A percentile compares a stretch with the other conserved stretches of the same genome.
Conservation (phyloP, 73 alveolate genomes). For the Paramecium caudatum region DNA sequence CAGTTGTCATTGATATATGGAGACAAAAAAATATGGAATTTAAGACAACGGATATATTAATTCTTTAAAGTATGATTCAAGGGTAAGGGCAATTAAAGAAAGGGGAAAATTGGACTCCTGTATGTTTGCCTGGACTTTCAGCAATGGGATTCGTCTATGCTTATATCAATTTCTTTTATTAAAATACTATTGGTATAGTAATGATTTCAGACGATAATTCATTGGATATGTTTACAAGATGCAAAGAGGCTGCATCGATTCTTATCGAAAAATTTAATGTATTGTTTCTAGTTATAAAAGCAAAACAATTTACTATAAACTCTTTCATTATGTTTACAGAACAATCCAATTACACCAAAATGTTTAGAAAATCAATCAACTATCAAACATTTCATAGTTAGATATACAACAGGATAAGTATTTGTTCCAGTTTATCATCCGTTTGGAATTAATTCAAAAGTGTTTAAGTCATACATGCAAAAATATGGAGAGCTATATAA, state of each 20-base stretch:
- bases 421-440: not conserved
- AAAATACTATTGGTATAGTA: constrained; percentile 80
- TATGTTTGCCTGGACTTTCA: constrained; percentile 89
- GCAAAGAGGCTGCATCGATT: constrained; percentile 57
- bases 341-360: constrained; percentile 7
- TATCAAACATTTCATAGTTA: constrained; percentile 53
- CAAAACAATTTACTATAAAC: not conserved
- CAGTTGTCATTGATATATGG: constrained; percentile 82
- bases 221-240: constrained; percentile 57
- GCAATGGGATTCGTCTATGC: constrained; percentile 86
- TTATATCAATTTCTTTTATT: constrained; percentile 79
- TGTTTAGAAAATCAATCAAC: constrained; percentile 10
- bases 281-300: too few species aligned
- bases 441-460: not conserved
- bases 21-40: constrained; percentile 80
- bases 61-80: constrained; percentile 79
- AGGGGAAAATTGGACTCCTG: constrained; percentile 87
- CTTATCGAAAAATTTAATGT: not conserved
- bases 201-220: constrained; percentile 79
- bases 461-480: not conserved
- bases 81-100: constrained; percentile 78
- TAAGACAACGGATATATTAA: constrained; percentile 79
- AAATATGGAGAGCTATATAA: constrained; percentile 61
- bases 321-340: not conserved
- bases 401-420: not conserved